Percentiles rank a stretch among this genome's conserved stretches.
These are phyloP conservation scores for Hypoxylon sp. DNA, from an alignment of 2,329 filamentous ascomycete genomes.

Conservation along the genomic window DNA sequence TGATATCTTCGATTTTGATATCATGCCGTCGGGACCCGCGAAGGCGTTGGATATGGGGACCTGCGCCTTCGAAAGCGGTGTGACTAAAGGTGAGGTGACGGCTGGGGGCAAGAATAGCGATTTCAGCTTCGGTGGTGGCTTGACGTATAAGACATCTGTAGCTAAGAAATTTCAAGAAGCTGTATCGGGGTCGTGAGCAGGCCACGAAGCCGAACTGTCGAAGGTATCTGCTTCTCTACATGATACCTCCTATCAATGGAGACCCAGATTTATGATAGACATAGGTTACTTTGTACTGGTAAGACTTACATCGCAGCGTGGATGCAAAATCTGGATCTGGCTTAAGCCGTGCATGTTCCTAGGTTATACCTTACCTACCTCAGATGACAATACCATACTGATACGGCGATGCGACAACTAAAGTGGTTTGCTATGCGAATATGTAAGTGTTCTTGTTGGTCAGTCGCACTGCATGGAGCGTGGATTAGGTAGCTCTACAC, in stretches of 20 bases:
- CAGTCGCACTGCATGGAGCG: slow-evolving; percentile 2
- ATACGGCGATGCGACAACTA: too few species aligned
- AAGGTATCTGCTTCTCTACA: not conserved
- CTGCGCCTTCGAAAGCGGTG: slow-evolving; percentile 73
- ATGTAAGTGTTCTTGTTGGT: not conserved
- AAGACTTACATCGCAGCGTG: not conserved
- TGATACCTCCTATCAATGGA: too few species aligned
- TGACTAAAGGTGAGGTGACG: slow-evolving; percentile 58
- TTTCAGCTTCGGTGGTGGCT: slow-evolving; percentile 62
- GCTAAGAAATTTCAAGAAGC: slow-evolving; percentile 39
- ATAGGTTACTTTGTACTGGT: not conserved
- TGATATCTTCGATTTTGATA: slow-evolving; percentile 96
- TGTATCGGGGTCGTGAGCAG: slow-evolving; percentile 31
- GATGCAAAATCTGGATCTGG: not conserved
- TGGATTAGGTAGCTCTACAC: not conserved
- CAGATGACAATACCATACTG: too few species aligned
- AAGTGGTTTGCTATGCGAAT: too few species aligned
- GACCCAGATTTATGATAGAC: not conserved
- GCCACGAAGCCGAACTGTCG: not conserved
- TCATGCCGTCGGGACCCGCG: slow-evolving; percentile 73
- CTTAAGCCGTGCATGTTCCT: slow-evolving; percentile 13
- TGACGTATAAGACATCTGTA: slow-evolving; percentile 58
- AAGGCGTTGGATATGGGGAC: slow-evolving; percentile 71
- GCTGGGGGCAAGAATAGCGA: slow-evolving; percentile 61
- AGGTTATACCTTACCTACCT: not conserved